Evolutionary conservation across 805 yeast genomes (phyloP).

Genomic region (Pichia paraexigua): DNA sequence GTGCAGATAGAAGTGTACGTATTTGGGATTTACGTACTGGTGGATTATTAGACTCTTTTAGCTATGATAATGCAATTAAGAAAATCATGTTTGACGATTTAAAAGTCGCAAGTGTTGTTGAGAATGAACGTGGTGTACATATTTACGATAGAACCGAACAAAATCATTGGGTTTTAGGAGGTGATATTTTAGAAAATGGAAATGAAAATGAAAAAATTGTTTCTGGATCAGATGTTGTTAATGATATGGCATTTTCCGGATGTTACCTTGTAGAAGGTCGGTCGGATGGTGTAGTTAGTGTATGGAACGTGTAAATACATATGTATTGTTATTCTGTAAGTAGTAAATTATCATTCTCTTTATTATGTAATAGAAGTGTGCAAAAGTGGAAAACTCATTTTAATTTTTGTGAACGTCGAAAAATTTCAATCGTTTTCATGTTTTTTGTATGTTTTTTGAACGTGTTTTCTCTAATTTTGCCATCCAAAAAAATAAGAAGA

Average conservation of each 20-base stretch:
- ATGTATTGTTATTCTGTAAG: background rate
- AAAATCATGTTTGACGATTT: constrained; percentile 53
- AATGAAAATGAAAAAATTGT: constrained; percentile 21
- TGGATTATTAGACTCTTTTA: constrained; percentile 49
- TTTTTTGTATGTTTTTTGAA: background rate
- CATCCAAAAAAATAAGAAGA: background rate
- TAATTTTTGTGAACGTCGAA: background rate
- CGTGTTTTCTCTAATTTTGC: background rate
- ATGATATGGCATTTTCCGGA: constrained; percentile 37
- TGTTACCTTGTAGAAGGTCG: constrained; percentile 65
- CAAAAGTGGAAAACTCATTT: background rate
- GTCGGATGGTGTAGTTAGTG: constrained; percentile 48
- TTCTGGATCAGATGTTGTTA: background rate
- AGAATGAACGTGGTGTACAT: constrained; percentile 41
- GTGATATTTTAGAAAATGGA: constrained; percentile 22
- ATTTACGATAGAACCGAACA: constrained; percentile 50
- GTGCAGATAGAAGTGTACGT: constrained; percentile 53
- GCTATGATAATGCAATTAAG: constrained; percentile 48
- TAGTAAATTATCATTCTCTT: background rate
- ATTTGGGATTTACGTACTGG: constrained; percentile 74
- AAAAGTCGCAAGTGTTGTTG: constrained; percentile 41
- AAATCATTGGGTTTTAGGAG: constrained; percentile 47
- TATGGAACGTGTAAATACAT: constrained; percentile 44
- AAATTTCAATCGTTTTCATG: background rate
- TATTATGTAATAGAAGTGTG: background rate